A percentile compares a stretch with the other conserved stretches of the same genome.
Conservation (phyloP, 768 basidiomycete species). For the Psilocybe subaeruginosa region DNA sequence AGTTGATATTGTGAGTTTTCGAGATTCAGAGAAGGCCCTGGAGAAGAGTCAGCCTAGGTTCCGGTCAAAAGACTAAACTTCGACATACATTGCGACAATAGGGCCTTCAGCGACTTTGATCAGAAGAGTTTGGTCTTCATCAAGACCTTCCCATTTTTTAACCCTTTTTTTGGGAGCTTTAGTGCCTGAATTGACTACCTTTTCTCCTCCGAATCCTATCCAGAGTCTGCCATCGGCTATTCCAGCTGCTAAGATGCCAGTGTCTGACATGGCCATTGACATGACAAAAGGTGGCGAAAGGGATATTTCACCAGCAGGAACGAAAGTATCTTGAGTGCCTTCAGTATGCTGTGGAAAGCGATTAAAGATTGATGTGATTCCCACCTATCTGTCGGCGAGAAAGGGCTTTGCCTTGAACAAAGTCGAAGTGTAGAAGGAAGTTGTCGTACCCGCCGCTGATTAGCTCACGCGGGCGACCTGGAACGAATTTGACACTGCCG, state of each 20-base stretch:
- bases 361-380: conserved; percentile 14
- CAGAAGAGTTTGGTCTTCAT: conserved; percentile 44
- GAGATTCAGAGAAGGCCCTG: conserved; percentile 54
- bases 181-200: conserved; percentile 33
- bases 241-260: conserved; percentile 67
- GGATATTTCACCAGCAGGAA: conserved; percentile 48
- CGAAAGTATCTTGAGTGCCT: conserved; percentile 33
- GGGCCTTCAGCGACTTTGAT: conserved; percentile 71
- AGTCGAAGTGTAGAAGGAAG: conserved; percentile 69
- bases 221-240: conserved; percentile 78
- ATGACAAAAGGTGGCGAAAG: conserved; percentile 79
- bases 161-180: conserved; percentile 59
- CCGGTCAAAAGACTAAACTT: background rate
- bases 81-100: conserved; percentile 66
- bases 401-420: conserved; percentile 52
- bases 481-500: conserved; percentile 70
- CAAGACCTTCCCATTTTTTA: conserved; percentile 76
- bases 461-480: conserved; percentile 69
- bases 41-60: background rate
- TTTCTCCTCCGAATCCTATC: conserved; percentile 72
- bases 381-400: conserved; percentile 64
- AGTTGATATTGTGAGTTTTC: conserved; percentile 56
- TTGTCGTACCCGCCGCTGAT: conserved; percentile 82
- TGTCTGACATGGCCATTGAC: conserved; percentile 58
- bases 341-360: background rate